phyloP scores from a whole-genome alignment of 352 stramenopile species.

The Phytophthora podocarpi region DNA sequence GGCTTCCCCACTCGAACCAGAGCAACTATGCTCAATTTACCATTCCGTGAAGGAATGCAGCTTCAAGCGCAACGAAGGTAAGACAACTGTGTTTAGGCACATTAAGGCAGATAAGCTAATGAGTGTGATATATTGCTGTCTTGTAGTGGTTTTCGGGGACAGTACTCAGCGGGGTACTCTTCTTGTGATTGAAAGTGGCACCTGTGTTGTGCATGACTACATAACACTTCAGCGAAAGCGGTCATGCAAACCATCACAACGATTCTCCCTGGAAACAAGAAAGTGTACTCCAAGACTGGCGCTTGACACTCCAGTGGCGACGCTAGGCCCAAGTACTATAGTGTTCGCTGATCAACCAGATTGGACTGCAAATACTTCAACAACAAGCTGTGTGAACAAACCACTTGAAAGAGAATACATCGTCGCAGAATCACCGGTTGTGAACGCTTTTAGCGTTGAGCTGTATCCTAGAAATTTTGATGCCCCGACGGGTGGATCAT shows the following conservation, averaged over 20 bases:
- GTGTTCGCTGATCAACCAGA: constrained; percentile 32
- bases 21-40: constrained; percentile 53
- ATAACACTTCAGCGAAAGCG: constrained; percentile 37
- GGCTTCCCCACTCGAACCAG: constrained; percentile 38
- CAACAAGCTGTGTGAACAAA: no score
- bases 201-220: constrained; percentile 49
- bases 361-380: neutral
- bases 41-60: constrained; percentile 37
- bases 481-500: no score
- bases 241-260: neutral
- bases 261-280: constrained; percentile 1
- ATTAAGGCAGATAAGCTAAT: no score
- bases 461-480: constrained; percentile 21
- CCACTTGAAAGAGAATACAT: constrained; percentile 40
- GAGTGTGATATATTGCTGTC: neutral
- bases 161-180: constrained; percentile 31
- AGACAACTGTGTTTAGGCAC: no score
- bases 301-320: constrained; percentile 47
- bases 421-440: constrained; percentile 45
- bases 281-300: constrained; percentile 22
- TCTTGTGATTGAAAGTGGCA: constrained; percentile 45
- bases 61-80: constrained; percentile 55
- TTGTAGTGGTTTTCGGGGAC: constrained; percentile 38
- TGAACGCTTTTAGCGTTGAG: constrained; percentile 37
- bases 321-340: constrained; percentile 40